Evolutionary conservation across 164 flowering plant species (phyloP).

Genomic region (Chimonanthus praecox): DNA sequence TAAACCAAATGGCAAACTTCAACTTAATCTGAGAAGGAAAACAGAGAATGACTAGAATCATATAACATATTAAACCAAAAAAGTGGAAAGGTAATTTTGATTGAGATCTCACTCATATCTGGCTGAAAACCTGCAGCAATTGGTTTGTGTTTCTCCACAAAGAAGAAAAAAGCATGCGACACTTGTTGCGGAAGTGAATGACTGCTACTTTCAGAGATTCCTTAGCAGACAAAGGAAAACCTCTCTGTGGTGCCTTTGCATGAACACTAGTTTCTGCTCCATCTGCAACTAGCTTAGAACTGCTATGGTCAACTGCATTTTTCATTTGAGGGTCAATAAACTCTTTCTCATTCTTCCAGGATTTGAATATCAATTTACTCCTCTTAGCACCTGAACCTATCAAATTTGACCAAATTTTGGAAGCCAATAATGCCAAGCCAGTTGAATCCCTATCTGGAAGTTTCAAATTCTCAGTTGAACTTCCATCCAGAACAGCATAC

Average conservation of each 20-base stretch:
- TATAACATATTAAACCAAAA: constrained; percentile 17
- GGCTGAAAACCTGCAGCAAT: no score
- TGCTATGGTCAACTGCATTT: constrained; percentile 25
- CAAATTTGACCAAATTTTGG: constrained; percentile 65
- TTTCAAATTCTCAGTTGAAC: constrained; percentile 22
- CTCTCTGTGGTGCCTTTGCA: constrained; percentile 32
- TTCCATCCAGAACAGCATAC: constrained; percentile 22
- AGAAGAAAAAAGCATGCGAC: constrained; percentile 58
- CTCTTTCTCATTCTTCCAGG: constrained; percentile 58
- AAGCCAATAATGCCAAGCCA: constrained; percentile 36
- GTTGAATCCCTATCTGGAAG: constrained; percentile 36
- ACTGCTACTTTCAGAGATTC: constrained; percentile 58
- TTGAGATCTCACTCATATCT: no score
- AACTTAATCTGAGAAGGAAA: no score
- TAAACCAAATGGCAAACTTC: not conserved
- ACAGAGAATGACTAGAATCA: no score
- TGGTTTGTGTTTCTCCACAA: no score
- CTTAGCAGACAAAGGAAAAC: constrained; percentile 44
- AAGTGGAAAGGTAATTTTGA: no score
- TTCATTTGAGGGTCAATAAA: constrained; percentile 44
- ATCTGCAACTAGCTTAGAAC: constrained; percentile 27
- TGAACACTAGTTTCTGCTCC: constrained; percentile 30
- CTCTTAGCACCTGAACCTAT: constrained; percentile 47
- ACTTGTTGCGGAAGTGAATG: constrained; percentile 50
- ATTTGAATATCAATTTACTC: constrained; percentile 45